These are phyloP conservation scores for Bryoglossum gracile DNA, from an alignment of 495 filamentous ascomycete species.

Conservation along the genomic window DNA sequence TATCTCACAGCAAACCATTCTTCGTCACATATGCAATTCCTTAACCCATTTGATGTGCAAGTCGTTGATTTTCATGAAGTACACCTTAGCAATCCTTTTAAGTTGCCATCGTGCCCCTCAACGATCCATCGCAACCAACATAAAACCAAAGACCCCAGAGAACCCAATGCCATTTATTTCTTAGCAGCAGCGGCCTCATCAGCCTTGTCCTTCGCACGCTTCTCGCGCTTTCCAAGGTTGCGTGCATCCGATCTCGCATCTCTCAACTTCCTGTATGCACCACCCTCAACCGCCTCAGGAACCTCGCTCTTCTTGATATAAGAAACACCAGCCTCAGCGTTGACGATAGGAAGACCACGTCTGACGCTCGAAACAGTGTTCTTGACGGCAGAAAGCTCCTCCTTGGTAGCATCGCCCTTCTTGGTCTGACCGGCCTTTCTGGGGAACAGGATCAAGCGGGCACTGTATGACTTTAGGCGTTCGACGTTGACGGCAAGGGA, in stretches of 20 bases:
- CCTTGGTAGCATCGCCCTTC: constrained; percentile 78
- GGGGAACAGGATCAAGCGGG: constrained; percentile 93
- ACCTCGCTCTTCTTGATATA: constrained; percentile 79
- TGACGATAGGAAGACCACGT: constrained; percentile 62
- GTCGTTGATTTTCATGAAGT: constrained; percentile 28
- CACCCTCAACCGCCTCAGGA: constrained; percentile 65
- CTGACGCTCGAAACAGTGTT: constrained; percentile 51
- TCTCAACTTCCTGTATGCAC: constrained; percentile 78
- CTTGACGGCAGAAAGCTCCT: constrained; percentile 75
- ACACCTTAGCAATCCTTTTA: constrained; percentile 27
- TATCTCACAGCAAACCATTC: too few relatives aligned
- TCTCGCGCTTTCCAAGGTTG: constrained; percentile 75
- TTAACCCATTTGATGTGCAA: constrained; percentile 17
- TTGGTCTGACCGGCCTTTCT: constrained; percentile 88
- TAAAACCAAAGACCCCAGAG: constrained; percentile 20
- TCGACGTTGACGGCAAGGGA: constrained; percentile 86
- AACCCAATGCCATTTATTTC: constrained; percentile 52
- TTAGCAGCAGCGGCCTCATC: constrained; percentile 75
- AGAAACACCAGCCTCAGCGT: constrained; percentile 51
- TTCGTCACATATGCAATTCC: too few relatives aligned
- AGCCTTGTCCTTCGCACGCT: constrained; percentile 88
- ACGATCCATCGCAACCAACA: constrained; percentile 18
- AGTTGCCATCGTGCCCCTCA: constrained; percentile 23
- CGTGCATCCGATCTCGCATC: constrained; percentile 79
- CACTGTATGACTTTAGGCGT: constrained; percentile 92